Conservation (phyloP, 192 early-diverging fungal species). For the Coemansia sp. region DNA sequence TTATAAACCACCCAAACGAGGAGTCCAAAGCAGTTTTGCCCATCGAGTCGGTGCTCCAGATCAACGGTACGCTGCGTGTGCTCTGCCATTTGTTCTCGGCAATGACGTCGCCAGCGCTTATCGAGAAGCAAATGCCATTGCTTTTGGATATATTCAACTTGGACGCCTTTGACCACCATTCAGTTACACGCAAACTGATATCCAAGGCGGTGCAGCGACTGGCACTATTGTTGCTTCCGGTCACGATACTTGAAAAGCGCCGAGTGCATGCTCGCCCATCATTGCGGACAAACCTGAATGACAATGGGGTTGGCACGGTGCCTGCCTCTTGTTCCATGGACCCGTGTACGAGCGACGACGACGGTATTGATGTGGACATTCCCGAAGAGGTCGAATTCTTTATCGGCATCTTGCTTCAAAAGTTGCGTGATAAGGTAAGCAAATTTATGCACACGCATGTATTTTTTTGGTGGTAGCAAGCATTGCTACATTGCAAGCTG, state of each 20-base stretch:
- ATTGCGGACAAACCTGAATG: conserved; percentile 18
- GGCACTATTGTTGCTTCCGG: conserved; percentile 74
- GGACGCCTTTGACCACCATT: conserved; percentile 60
- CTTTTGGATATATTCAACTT: conserved; percentile 43
- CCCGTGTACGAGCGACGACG: conserved; percentile 26
- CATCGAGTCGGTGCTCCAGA: conserved; percentile 24
- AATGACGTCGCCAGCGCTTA: conserved; percentile 24
- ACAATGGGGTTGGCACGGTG: not conserved
- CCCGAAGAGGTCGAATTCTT: conserved; percentile 81
- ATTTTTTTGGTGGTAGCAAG: not conserved
- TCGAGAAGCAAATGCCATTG: conserved; percentile 15
- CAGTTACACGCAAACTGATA: conserved; percentile 74
- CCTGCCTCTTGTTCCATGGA: conserved; percentile 1
- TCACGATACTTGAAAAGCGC: conserved; percentile 61
- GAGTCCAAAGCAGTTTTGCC: conserved; percentile 3
- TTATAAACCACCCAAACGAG: conserved; percentile 11
- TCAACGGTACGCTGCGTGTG: conserved; percentile 47
- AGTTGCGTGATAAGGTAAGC: conserved; percentile 71
- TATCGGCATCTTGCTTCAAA: conserved; percentile 79
- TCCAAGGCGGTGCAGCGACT: conserved; percentile 83
- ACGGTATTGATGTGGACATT: conserved; percentile 69
- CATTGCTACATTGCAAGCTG: not conserved
- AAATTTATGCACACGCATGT: not conserved
- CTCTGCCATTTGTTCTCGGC: conserved; percentile 42
- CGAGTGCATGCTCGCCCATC: conserved; percentile 56